Base-by-base conservation (phyloP, 768 basidiomycete genomes). In the Termitomyces sp. region DNA sequence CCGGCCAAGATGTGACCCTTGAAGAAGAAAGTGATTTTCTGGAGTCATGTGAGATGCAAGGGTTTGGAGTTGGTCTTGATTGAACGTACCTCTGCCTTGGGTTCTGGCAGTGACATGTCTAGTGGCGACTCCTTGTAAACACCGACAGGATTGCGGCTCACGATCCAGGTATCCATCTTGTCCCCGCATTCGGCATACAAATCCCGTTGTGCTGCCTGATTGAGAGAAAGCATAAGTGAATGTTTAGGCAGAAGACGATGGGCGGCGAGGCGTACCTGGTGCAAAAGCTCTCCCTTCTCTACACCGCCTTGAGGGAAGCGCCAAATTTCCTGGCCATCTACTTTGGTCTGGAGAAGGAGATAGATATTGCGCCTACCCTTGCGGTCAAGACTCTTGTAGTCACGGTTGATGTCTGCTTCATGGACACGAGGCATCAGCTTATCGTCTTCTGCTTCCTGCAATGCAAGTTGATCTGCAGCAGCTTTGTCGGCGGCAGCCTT, bases 1-100 rank as follows among this genome's bases (percentile, higher is more conserved):
- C 96, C 96, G 2, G 92, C 86, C 66, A 98, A 80, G 53, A 98
- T 91, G 67, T 97, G 95, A 19, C 85, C 92, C 69, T 97, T 97
- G 77, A 90, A 90, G 77, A 97, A 92, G 76, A 98, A 99, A 19
- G 90, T 76, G 41, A 81, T 75, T 53, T 76, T 80, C 95, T 97
- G 65, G 0, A 40, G 8, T 27, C n/a, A 8, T 25, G 14, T 35
- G 41, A 45, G 55, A 25, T 40, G 53, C 19, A 49, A 34, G 45
- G 34, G 21, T 46, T 14, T 23, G 27, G 37, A 34, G 32, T 9
- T 4, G 23, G 11, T 21, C 25, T 43, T 46, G 25, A 50, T n/a
- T 47, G 47, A n/a, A 64, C 71, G 37, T 62, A 80, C 82, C 63
- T 82, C 71, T 56, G 73, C 65, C 12, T 66, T 56, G 41, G 65